phyloP scores from a whole-genome alignment of 2,329 filamentous ascomycete genomes.

The Scytalidium sp. region DNA sequence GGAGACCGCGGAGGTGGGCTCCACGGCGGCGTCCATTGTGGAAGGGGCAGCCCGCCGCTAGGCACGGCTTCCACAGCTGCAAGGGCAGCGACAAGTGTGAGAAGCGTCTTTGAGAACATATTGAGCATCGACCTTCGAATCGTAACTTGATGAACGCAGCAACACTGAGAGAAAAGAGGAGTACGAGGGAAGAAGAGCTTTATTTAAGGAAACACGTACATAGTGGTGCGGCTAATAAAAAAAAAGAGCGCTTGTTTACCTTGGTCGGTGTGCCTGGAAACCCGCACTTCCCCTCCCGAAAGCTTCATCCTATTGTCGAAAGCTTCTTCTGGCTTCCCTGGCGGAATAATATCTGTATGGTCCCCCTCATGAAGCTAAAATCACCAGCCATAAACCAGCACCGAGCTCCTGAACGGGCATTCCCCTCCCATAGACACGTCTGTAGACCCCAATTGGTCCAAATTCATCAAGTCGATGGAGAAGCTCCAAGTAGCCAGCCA shows the following conservation, averaged over 20 bases:
- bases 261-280: not conserved
- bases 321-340: not conserved
- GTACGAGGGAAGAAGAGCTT: not conserved
- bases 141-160: not conserved
- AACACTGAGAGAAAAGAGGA: not conserved
- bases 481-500: not conserved
- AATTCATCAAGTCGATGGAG: not conserved
- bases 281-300: not conserved
- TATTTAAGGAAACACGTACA: not conserved
- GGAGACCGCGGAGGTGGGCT: not conserved
- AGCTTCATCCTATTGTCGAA: not conserved
- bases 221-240: not conserved
- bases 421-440: not conserved
- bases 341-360: not conserved
- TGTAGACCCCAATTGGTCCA: not conserved
- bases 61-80: not conserved
- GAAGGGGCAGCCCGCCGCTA: not conserved
- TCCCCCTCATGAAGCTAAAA: not conserved
- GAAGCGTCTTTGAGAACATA: not conserved
- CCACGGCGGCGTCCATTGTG: conserved; percentile 1
- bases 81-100: not conserved
- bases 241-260: not conserved
- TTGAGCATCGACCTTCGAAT: not conserved
- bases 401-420: not conserved
- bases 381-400: not conserved